Conservation (phyloP, 1,284 basidiomycete genomes). For the Cryptococcus sp. region DNA sequence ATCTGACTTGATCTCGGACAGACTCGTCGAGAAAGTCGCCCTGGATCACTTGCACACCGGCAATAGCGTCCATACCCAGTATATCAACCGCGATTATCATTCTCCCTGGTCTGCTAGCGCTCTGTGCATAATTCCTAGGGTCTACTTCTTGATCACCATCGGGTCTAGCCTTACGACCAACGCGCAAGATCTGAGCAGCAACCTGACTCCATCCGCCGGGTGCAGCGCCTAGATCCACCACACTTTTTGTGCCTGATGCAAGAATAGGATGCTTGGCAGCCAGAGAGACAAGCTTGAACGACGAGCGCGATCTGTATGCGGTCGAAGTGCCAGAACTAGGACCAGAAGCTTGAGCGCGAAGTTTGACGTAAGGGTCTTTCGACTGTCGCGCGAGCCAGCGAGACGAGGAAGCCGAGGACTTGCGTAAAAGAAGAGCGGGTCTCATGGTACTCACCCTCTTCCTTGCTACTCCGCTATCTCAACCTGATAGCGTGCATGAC, state of each 20-base stretch:
- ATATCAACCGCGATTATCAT: slow-evolving; percentile 73
- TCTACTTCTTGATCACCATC: not conserved
- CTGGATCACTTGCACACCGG: slow-evolving; percentile 67
- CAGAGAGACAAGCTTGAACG: slow-evolving; percentile 68
- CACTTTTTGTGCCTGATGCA: slow-evolving; percentile 52
- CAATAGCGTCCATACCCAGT: slow-evolving; percentile 65
- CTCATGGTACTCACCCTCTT: slow-evolving; percentile 15
- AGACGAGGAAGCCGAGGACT: slow-evolving; percentile 39
- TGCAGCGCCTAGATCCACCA: slow-evolving; percentile 82
- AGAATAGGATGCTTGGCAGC: slow-evolving; percentile 53
- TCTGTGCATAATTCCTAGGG: not conserved
- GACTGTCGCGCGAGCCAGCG: slow-evolving; percentile 51
- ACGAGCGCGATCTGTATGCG: slow-evolving; percentile 71
- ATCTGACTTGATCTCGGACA: slow-evolving; percentile 53
- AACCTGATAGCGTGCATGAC: too few relatives aligned
- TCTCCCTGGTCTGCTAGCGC: slow-evolving; percentile 25
- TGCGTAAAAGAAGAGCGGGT: slow-evolving; percentile 13
- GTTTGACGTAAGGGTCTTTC: slow-evolving; percentile 49
- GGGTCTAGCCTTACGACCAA: not conserved
- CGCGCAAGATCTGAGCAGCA: slow-evolving; percentile 52
- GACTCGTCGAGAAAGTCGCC: slow-evolving; percentile 71
- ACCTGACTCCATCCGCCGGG: slow-evolving; percentile 90
- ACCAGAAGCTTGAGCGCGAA: slow-evolving; percentile 8
- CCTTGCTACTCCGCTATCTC: too few relatives aligned
- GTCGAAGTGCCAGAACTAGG: slow-evolving; percentile 18